Conservation (phyloP, 345 rosid genomes). For the Pistacia vera region DNA sequence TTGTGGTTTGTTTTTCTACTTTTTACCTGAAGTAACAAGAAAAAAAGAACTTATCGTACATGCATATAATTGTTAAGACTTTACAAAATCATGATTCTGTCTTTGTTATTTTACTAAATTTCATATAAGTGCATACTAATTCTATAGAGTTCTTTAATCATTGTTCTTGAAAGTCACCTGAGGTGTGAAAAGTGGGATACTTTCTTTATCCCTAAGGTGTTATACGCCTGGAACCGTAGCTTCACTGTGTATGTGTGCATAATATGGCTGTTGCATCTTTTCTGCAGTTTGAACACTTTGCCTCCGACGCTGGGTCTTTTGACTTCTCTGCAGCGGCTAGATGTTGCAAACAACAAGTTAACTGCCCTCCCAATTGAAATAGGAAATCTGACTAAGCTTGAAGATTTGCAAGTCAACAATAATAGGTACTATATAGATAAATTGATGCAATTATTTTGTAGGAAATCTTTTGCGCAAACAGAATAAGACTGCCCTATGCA, state of each 20-base stretch:
- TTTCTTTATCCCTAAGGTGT: not conserved
- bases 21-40: not conserved
- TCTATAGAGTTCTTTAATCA: not conserved
- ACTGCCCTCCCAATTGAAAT: conserved; percentile 69
- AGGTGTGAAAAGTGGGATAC: not conserved
- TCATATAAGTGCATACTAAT: not conserved
- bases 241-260: not conserved
- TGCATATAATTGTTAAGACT: too few species aligned
- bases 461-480: not conserved
- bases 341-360: conserved; percentile 66
- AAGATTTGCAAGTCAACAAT: conserved; percentile 70
- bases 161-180: not conserved
- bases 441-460: not conserved
- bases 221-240: not conserved
- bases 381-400: conserved; percentile 65
- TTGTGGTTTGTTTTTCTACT: not conserved
- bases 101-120: not conserved
- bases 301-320: conserved; percentile 63
- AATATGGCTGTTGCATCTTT: not conserved
- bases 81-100: not conserved
- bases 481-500: not conserved
- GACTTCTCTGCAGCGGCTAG: conserved; percentile 66
- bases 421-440: conserved; percentile 54
- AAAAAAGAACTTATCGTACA: too few species aligned
- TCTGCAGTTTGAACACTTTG: conserved; percentile 66